Evolutionary conservation across 208 protist genomes (phyloP), one percentile per base, ranked within the genome.

Genomic region (Crithidia acanthocephali): DNA sequence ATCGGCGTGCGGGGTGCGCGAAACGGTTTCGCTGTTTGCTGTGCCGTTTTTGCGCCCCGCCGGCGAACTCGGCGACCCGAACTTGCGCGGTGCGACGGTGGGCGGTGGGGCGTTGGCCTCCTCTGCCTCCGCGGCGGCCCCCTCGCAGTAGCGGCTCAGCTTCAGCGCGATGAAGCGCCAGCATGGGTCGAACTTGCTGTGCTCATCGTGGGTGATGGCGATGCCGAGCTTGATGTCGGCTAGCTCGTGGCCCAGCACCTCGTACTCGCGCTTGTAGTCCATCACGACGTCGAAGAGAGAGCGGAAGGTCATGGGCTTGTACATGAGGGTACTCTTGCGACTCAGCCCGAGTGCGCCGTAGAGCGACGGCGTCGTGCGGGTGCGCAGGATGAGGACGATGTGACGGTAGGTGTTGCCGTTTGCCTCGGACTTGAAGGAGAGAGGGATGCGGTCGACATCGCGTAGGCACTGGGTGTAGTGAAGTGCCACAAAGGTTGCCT

Each of bases 341-440:
- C 91, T 96, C 9, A 97, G 83, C 15, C 93, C 93, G 0, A 97
- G 50, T 5, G 91, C 90, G 1, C 93, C 93, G 78, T 87, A 97
- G 6, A 72, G 68, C 7, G 51, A 30, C 2, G 55, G 55, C 4
- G 72, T 52, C 1, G 58, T 59, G n/a, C 63, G 63, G 22, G 62
- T 53, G 65, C 75, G 81, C 48, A 95, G 72, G 23, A 88, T 80
- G 60, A 97, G 83, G 18, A 97, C 91, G 73, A 97, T 97, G 79
- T 97, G 93, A 28, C 83, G 80, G 66, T 90, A 95, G 28, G 69
- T 59, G 23, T 78, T 79, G 6, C 81, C 79, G 16, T 90, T 87
- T 2, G 81, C 90, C n/a, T 77, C 51, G 0, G 92, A 95, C 60
- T 90, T 92, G 68, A 98, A 98, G 42, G 90, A 89, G 32, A 98